These are phyloP conservation scores for Boletus fagicola DNA, from an alignment of 768 basidiomycete genomes.

Conservation along the genomic window DNA sequence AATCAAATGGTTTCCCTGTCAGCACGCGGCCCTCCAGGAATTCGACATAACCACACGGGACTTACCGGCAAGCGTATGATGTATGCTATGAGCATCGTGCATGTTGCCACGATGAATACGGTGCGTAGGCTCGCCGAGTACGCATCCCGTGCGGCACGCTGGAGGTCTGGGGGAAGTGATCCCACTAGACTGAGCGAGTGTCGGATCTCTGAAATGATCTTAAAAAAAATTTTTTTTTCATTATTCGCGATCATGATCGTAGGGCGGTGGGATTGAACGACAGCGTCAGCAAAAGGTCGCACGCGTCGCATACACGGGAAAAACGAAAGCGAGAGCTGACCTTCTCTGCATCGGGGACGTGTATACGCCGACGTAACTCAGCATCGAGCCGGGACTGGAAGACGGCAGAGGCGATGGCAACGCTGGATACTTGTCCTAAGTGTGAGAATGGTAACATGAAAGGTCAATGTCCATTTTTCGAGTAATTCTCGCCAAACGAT, in stretches of 20 bases:
- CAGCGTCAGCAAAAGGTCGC: neutral
- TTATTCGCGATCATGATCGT: too few relatives aligned
- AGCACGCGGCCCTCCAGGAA: neutral
- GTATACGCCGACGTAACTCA: slow-evolving; percentile 12
- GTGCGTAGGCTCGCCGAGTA: slow-evolving; percentile 9
- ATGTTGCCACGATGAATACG: slow-evolving; percentile 11
- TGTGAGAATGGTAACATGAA: neutral
- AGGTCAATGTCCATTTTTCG: neutral
- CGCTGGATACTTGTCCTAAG: slow-evolving; percentile 11
- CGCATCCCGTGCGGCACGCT: slow-evolving; percentile 6
- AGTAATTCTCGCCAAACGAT: neutral
- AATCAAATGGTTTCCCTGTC: too few relatives aligned
- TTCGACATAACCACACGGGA: neutral
- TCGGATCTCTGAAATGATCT: slow-evolving; percentile 14
- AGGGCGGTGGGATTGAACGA: neutral
- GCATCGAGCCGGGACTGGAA: slow-evolving; percentile 15
- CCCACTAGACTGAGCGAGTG: slow-evolving; percentile 12
- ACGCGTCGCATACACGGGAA: neutral
- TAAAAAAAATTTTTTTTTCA: neutral
- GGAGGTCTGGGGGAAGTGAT: slow-evolving; percentile 13
- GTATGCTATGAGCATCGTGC: slow-evolving; percentile 2
- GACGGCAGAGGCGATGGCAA: slow-evolving; percentile 18
- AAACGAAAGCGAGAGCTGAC: neutral
- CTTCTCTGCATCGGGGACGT: slow-evolving; percentile 8
- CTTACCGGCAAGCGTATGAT: slow-evolving; percentile 9